Evolutionary conservation across 1,284 basidiomycete genomes (phyloP).

Genomic region (Porogramme epimiltina): DNA sequence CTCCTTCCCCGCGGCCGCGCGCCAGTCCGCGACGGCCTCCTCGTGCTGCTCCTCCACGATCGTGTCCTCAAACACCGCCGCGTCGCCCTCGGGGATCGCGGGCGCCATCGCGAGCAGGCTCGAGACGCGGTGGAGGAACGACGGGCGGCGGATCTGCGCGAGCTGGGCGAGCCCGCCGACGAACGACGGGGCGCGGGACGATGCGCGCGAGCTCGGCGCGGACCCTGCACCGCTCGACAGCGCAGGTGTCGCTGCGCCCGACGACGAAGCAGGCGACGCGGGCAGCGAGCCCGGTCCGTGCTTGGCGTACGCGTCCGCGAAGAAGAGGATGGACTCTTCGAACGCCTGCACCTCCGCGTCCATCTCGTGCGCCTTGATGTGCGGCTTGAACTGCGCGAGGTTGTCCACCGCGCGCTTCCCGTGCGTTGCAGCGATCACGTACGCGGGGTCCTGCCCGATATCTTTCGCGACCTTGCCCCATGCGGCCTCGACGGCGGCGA

Average conservation of each 20-base stretch:
- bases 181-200: conserved; percentile 41
- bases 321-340: conserved; percentile 71
- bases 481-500: conserved; percentile 76
- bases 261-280: conserved; percentile 29
- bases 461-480: conserved; percentile 77
- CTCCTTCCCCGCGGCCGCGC: conserved; percentile 29
- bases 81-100: conserved; percentile 40
- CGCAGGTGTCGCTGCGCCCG: conserved; percentile 22
- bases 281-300: conserved; percentile 42
- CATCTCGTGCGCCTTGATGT: conserved; percentile 59
- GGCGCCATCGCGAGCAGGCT: conserved; percentile 46
- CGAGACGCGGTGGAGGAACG: conserved; percentile 50
- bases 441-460: conserved; percentile 63
- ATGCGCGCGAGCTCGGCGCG: conserved; percentile 35
- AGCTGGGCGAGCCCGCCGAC: conserved; percentile 33
- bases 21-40: conserved; percentile 31
- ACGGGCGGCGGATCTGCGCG: conserved; percentile 44
- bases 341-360: conserved; percentile 67
- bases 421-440: conserved; percentile 74
- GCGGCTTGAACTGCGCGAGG: conserved; percentile 40
- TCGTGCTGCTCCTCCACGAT: conserved; percentile 42
- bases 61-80: conserved; percentile 37
- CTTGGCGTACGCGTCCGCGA: conserved; percentile 64
- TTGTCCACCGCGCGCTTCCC: conserved; percentile 69
- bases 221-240: neutral